phyloP scores from a whole-genome alignment of 352 stramenopile species.

The Phytophthora agathidicida region DNA sequence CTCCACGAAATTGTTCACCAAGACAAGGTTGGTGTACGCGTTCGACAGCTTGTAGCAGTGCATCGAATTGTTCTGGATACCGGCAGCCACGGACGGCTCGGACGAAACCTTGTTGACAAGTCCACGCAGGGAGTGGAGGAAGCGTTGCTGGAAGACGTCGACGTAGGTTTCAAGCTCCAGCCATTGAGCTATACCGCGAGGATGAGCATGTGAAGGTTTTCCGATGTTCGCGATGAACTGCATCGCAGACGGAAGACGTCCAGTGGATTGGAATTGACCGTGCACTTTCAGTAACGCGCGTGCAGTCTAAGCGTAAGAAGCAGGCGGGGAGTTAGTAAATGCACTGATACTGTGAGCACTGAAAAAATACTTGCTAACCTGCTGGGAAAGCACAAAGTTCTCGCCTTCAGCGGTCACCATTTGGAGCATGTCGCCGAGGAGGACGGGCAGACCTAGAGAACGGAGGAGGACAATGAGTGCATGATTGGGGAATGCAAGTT shows the following conservation, averaged over 20 bases:
- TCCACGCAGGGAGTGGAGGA: conserved; percentile 50
- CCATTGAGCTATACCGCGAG: conserved; percentile 35
- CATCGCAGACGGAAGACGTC: conserved; percentile 38
- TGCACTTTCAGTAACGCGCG: conserved; percentile 58
- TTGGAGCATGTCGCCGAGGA: conserved; percentile 93
- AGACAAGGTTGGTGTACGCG: conserved; percentile 58
- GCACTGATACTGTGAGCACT: neutral
- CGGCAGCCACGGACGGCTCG: conserved; percentile 35
- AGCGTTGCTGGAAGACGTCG: conserved; percentile 58
- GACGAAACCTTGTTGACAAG: conserved; percentile 42
- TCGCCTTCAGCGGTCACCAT: conserved; percentile 97
- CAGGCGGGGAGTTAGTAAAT: neutral
- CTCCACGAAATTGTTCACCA: conserved; percentile 55
- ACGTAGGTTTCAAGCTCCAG: conserved; percentile 48
- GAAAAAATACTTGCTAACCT: conserved; percentile 47
- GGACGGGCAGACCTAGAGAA: conserved; percentile 40
- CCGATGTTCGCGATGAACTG: conserved; percentile 58
- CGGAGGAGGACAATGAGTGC: neutral
- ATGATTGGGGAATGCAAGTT: neutral
- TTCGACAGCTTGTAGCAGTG: conserved; percentile 67
- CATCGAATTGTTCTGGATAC: conserved; percentile 68
- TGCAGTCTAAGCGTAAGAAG: conserved; percentile 33
- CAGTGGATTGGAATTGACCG: conserved; percentile 36
- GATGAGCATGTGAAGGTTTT: conserved; percentile 27
- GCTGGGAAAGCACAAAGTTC: conserved; percentile 96